Percentiles rank a stretch among this genome's conserved stretches.
Conservation (phyloP, 495 filamentous ascomycete genomes). For the Podospora comata region DNA sequence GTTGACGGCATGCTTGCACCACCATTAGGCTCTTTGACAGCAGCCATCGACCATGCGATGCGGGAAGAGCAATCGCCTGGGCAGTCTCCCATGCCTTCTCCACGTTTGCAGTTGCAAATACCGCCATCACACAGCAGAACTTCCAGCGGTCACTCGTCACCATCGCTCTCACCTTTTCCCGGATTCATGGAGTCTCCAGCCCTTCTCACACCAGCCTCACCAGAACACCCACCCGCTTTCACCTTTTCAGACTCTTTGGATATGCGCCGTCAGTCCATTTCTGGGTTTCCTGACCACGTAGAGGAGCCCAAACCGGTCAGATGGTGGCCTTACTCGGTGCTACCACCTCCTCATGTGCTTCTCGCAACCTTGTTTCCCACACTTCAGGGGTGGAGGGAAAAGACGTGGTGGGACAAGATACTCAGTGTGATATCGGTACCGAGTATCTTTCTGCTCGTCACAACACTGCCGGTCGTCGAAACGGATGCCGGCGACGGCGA, state of each 20-base stretch:
- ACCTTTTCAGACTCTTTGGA: conserved; percentile 28
- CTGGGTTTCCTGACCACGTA: conserved; percentile 47
- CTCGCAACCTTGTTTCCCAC: conserved; percentile 83
- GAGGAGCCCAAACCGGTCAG: conserved; percentile 41
- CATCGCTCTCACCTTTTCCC: conserved; percentile 43
- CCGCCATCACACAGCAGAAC: conserved; percentile 49
- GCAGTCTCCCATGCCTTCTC: neutral
- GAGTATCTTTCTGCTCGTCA: conserved; percentile 83
- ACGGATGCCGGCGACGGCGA: conserved; percentile 49
- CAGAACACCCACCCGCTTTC: conserved; percentile 37
- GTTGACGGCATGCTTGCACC: conserved; percentile 34
- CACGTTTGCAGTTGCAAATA: conserved; percentile 23
- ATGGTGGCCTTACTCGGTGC: conserved; percentile 74
- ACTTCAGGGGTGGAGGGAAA: conserved; percentile 71
- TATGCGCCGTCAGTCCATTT: conserved; percentile 26
- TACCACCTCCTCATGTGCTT: conserved; percentile 68
- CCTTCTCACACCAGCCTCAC: conserved; percentile 45
- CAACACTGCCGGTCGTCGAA: conserved; percentile 91
- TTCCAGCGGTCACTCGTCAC: conserved; percentile 47
- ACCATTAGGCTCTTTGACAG: conserved; percentile 12
- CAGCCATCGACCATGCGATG: neutral
- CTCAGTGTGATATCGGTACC: conserved; percentile 78
- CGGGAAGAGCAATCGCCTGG: conserved; percentile 8
- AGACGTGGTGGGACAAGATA: conserved; percentile 70
- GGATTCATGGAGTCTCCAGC: conserved; percentile 43